Percentiles rank a stretch among this genome's conserved stretches.
phyloP scores from a whole-genome alignment of 2,329 filamentous ascomycete genomes.

The Aspergillus sp. region DNA sequence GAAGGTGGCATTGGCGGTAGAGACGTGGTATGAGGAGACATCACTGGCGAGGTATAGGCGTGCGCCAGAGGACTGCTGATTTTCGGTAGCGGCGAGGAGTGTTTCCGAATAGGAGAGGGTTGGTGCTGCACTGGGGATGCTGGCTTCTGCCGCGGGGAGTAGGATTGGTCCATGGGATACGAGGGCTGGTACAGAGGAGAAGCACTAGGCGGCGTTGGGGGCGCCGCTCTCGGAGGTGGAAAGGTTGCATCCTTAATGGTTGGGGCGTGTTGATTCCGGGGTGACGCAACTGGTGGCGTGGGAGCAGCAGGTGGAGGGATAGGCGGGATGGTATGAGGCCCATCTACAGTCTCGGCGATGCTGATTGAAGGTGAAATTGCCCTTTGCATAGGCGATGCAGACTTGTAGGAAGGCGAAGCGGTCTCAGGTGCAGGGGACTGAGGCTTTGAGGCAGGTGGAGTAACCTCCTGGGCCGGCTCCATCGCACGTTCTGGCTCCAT shows the following conservation, averaged over 20 bases:
- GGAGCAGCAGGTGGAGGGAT: constrained; percentile 18
- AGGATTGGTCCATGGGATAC: constrained; percentile 17
- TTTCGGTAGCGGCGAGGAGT: constrained; percentile 36
- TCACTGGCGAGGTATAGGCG: constrained; percentile 42
- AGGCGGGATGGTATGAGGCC: constrained; percentile 1
- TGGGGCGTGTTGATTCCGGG: constrained; percentile 17
- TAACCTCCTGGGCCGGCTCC: constrained; percentile 17
- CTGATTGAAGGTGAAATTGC: constrained; percentile 19
- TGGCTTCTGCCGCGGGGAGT: constrained; percentile 24
- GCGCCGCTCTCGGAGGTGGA: constrained; percentile 17
- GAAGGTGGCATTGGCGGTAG: constrained; percentile 27
- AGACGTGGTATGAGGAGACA: constrained; percentile 38
- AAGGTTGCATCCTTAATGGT: constrained; percentile 18
- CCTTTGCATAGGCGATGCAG: constrained; percentile 22
- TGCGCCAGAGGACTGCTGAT: constrained; percentile 42
- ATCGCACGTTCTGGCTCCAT: constrained; percentile 12
- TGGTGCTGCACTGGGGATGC: constrained; percentile 22
- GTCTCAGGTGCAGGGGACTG: constrained; percentile 22
- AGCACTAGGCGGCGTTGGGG: constrained; percentile 21
- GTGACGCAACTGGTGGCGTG: constrained; percentile 19
- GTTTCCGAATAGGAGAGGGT: constrained; percentile 29
- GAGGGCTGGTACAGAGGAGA: constrained; percentile 22
- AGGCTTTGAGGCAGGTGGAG: constrained; percentile 22
- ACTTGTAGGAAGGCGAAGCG: constrained; percentile 22
- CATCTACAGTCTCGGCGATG: constrained; percentile 1